Evolutionary conservation across 1,139 yeast genomes (phyloP).

Genomic region (Eremothecium cymbalariae): DNA sequence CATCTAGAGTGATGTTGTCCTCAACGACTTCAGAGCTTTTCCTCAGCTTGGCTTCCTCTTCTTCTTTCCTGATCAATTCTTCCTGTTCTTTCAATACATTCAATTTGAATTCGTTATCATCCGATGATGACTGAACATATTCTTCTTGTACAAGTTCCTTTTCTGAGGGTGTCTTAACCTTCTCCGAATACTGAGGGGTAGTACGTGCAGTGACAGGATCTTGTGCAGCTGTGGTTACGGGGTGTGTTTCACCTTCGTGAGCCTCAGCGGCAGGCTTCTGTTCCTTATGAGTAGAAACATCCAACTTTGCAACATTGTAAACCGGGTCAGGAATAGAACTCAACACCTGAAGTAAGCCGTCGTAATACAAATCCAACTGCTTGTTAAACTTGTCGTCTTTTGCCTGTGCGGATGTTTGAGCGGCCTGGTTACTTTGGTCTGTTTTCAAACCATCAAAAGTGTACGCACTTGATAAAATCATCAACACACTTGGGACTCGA

Average conservation of each 20-base stretch:
- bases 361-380: constrained; percentile 55
- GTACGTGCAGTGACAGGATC: constrained; percentile 34
- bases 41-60: constrained; percentile 63
- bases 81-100: constrained; percentile 94
- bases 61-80: constrained; percentile 84
- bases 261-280: constrained; percentile 7
- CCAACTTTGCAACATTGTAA: constrained; percentile 90
- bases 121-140: constrained; percentile 15
- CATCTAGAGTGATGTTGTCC: constrained; percentile 76
- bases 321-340: constrained; percentile 92
- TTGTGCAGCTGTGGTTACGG: constrained; percentile 39
- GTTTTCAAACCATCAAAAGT: constrained; percentile 61
- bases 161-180: constrained; percentile 2
- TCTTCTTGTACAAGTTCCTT: constrained; percentile 12
- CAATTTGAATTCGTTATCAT: constrained; percentile 65
- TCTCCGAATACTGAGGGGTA: constrained; percentile 1
- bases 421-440: constrained; percentile 14
- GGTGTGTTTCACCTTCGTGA: constrained; percentile 5
- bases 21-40: constrained; percentile 58
- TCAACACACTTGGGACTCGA: constrained; percentile 82
- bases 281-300: constrained; percentile 45
- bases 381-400: constrained; percentile 37
- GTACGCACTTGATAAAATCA: constrained; percentile 79
- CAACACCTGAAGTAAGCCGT: constrained; percentile 81
- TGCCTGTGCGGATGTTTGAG: constrained; percentile 10